Evolutionary conservation across 257 asterid genomes (phyloP), one percentile per base, ranked within the genome.

Genomic region (Fraxinus cuspidata): DNA sequence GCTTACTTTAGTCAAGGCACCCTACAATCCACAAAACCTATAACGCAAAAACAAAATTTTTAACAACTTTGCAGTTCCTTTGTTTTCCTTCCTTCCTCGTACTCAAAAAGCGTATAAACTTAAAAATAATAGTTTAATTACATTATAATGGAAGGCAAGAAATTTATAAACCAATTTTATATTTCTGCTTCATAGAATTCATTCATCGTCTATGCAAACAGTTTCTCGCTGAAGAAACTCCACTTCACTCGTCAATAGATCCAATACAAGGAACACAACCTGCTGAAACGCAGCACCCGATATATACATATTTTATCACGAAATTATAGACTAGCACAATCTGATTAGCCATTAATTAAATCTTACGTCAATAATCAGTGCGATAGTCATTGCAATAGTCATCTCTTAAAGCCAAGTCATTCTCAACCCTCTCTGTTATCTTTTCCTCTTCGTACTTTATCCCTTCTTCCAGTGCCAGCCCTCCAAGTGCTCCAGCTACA

Each of bases 381-480:
- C 86, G 87, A 83, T 82, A 91, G 29, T 89, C 89, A 19, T 86
- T 84, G 72, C 85, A 89, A 64, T 79, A 83, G 47, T 85, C 90
- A 81, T 88, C 93, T 87, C 91, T 90, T 1, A 89, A 68, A 66
- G 84, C 74, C 78, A 74, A 29, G 37, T 88, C 91, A 74, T 68
- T 81, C 81, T 87, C 96, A 67, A 81, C 89, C 66, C 85, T 84
- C 72, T 84, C 97, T 0, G 87, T 80, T 72, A 80, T 78, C 88
- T 83, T 89, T 27, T 85, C 92, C 70, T 93, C 96, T 85, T 86
- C 96, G 11, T 88, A 81, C 81, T 84, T 89, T 32, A 86, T 31
- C 4, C 93, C 91, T 74, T 92, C 97, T 23, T 86, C 97, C 87
- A 93, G 76, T 63, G 90, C 80, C 90, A 93, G 28, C 32, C 97